phyloP scores from a whole-genome alignment of 2,329 filamentous ascomycete genomes.

The Claviceps sp. region DNA sequence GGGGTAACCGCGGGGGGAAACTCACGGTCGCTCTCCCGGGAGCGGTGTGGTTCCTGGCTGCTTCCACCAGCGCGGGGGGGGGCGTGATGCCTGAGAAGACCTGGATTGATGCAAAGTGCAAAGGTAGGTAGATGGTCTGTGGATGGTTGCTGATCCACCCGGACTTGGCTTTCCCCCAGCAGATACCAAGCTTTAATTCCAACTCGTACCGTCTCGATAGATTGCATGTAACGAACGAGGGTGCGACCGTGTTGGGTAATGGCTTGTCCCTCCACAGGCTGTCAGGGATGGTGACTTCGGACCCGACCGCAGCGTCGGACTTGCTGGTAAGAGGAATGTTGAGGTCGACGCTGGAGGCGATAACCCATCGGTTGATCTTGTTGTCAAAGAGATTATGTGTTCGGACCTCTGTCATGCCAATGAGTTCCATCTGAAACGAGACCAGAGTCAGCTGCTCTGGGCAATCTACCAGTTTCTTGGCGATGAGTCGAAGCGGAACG shows the following conservation, averaged over 20 bases:
- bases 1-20: constrained; percentile 23
- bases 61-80: constrained; percentile 60
- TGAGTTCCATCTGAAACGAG: constrained; percentile 67
- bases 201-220: constrained; percentile 70
- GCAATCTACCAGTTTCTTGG: constrained; percentile 60
- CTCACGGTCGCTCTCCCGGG: constrained; percentile 25
- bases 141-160: constrained; percentile 12
- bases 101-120: constrained; percentile 60
- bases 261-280: constrained; percentile 58
- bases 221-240: constrained; percentile 82
- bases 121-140: constrained; percentile 64
- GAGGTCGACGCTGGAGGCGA: constrained; percentile 60
- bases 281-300: constrained; percentile 56
- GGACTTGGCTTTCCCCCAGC: constrained; percentile 48
- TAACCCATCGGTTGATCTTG: constrained; percentile 62
- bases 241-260: constrained; percentile 76
- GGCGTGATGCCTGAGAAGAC: constrained; percentile 83
- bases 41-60: constrained; percentile 23
- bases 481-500: constrained; percentile 64
- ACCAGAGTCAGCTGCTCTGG: constrained; percentile 61
- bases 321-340: constrained; percentile 51
- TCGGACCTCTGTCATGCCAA: constrained; percentile 66
- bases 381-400: constrained; percentile 61
- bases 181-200: constrained; percentile 66
- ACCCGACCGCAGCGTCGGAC: constrained; percentile 41